These are phyloP conservation scores for Colletotrichum viniferum DNA, from an alignment of 2,329 filamentous ascomycete species.

Conservation along the genomic window DNA sequence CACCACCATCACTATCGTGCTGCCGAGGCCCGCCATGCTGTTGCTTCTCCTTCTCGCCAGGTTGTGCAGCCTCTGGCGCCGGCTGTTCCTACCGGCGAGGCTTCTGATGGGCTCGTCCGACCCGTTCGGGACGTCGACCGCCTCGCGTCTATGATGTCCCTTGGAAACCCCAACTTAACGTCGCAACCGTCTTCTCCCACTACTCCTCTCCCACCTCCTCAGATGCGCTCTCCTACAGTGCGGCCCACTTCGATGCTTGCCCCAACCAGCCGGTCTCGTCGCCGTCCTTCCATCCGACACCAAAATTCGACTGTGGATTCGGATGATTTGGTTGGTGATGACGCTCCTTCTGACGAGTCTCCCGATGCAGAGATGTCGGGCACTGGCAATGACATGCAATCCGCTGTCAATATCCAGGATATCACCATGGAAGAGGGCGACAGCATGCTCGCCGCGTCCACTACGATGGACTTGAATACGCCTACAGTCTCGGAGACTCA, in stretches of 20 bases:
- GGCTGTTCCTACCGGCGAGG: constrained; percentile 69
- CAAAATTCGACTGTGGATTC: constrained; percentile 89
- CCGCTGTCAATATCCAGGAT: constrained; percentile 84
- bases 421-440: constrained; percentile 81
- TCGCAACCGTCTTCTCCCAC: constrained; percentile 95
- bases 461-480: constrained; percentile 75
- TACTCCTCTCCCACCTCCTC: constrained; percentile 75
- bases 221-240: constrained; percentile 61
- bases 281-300: constrained; percentile 86
- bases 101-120: constrained; percentile 74
- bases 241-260: constrained; percentile 58
- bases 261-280: constrained; percentile 60
- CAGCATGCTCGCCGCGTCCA: constrained; percentile 72
- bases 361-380: constrained; percentile 80
- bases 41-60: constrained; percentile 54
- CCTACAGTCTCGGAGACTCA: constrained; percentile 84
- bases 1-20: constrained; percentile 56
- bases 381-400: constrained; percentile 74
- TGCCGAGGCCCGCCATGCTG: constrained; percentile 54
- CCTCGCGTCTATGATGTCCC: constrained; percentile 79
- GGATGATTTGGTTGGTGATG: constrained; percentile 86
- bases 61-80: constrained; percentile 71
- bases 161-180: constrained; percentile 69
- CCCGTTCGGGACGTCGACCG: constrained; percentile 83
- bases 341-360: constrained; percentile 78